Evolutionary conservation across 2,329 filamentous ascomycete genomes (phyloP).

Genomic region (Pseudogymnoascus sp.): DNA sequence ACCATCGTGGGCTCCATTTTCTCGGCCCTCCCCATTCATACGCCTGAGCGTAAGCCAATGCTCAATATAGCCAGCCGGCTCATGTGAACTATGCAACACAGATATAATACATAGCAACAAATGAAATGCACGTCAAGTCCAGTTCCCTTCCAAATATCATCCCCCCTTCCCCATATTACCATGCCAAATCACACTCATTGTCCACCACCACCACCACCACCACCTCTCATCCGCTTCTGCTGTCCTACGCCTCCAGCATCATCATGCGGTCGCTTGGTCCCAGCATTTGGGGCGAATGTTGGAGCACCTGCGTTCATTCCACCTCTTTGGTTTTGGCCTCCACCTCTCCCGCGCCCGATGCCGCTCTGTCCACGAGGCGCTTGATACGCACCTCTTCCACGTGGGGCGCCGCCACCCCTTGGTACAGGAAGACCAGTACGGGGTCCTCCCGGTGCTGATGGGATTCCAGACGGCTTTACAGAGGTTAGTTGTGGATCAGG

Average conservation of each 20-base stretch:
- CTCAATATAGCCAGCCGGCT: neutral
- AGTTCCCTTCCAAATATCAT: neutral
- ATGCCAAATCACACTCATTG: neutral
- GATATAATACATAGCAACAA: constrained; percentile 6
- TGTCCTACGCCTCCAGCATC: constrained; percentile 25
- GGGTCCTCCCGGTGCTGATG: neutral
- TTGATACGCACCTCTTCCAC: constrained; percentile 9
- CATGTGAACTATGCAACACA: neutral
- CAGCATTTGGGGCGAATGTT: constrained; percentile 23
- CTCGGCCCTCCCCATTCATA: neutral
- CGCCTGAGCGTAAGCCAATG: neutral
- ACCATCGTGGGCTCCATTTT: neutral
- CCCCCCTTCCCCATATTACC: neutral
- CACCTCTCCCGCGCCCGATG: constrained; percentile 16
- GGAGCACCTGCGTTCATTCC: constrained; percentile 28
- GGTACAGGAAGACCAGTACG: constrained; percentile 12
- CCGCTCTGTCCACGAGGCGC: constrained; percentile 13
- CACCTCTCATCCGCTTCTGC: constrained; percentile 36
- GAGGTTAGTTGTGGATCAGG: neutral
- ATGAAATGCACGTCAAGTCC: neutral
- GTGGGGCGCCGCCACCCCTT: neutral
- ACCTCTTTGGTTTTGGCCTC: constrained; percentile 19
- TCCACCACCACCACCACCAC: neutral
- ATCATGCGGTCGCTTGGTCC: constrained; percentile 26
- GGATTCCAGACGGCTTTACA: constrained; percentile 2